Percentiles rank a stretch among this genome's conserved stretches.
Conservation (phyloP, 371 early-diverging fungal species). For the Mucor sp. region DNA sequence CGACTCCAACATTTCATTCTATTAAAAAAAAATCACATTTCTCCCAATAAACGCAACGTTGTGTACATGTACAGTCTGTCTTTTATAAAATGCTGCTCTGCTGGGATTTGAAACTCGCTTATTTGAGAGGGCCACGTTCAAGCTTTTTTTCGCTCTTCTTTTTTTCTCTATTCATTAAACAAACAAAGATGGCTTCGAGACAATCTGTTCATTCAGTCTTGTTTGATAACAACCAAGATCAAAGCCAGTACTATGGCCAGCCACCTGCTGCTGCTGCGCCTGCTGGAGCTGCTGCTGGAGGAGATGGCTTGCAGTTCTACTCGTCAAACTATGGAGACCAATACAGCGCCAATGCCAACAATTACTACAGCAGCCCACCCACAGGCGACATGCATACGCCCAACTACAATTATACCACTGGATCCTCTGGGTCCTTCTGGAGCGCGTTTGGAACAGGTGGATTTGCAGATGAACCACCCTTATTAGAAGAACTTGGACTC, state of each 20-base stretch:
- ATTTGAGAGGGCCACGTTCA: not conserved
- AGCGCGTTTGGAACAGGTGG: constrained; percentile 87
- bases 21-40: constrained; percentile 12
- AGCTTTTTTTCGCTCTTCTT: not conserved
- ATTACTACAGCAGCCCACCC: constrained; percentile 43
- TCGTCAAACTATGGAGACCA: constrained; percentile 62
- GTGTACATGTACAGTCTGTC: not conserved
- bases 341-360: constrained; percentile 35
- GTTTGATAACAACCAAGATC: constrained; percentile 48
- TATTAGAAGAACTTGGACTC: constrained; percentile 92
- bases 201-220: constrained; percentile 58
- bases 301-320: constrained; percentile 68
- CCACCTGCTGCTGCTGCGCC: constrained; percentile 25
- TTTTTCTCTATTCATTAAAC: not conserved
- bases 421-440: constrained; percentile 42
- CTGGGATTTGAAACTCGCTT: not conserved
- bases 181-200: constrained; percentile 31
- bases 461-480: constrained; percentile 84
- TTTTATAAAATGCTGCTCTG: too few species aligned
- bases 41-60: not conserved
- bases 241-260: constrained; percentile 34
- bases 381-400: constrained; percentile 55
- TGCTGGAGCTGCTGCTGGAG: not conserved
- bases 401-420: constrained; percentile 49
- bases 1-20: constrained; percentile 65